phyloP scores from a whole-genome alignment of 106 monocot genomes.

The Dendrobium huoshanense region DNA sequence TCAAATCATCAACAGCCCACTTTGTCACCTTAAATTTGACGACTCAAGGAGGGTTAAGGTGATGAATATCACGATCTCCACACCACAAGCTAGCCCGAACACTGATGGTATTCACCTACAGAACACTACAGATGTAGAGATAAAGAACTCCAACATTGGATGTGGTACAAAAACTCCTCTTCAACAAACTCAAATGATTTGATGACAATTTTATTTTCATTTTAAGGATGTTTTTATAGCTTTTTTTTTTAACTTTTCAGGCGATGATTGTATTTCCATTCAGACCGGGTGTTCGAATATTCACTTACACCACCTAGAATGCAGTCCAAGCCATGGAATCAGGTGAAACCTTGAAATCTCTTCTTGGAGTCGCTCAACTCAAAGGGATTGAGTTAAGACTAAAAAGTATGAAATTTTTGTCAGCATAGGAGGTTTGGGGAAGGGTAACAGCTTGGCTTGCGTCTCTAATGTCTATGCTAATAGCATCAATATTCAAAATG shows the following conservation, averaged over 20 bases:
- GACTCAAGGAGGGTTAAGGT: slow-evolving; percentile 32
- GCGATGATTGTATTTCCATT: slow-evolving; percentile 68
- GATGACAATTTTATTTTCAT: no score
- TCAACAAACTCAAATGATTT: no score
- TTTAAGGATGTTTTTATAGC: no score
- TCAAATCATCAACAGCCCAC: slow-evolving; percentile 35
- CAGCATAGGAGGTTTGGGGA: slow-evolving; percentile 62
- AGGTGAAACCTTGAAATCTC: no score
- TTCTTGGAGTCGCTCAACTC: no score
- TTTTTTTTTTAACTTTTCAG: slow-evolving; percentile 9
- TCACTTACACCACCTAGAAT: slow-evolving; percentile 33
- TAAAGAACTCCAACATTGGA: slow-evolving; percentile 36
- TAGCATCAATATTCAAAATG: slow-evolving; percentile 26
- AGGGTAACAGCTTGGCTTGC: slow-evolving; percentile 41
- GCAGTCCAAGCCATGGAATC: slow-evolving; percentile 74
- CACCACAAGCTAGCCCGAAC: slow-evolving; percentile 46
- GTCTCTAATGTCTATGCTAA: slow-evolving; percentile 45
- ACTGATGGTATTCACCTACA: slow-evolving; percentile 70
- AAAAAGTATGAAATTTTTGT: no score
- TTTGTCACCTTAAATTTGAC: slow-evolving; percentile 61
- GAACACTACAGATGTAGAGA: slow-evolving; percentile 40
- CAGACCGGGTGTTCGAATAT: slow-evolving; percentile 44
- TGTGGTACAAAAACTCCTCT: slow-evolving; percentile 28
- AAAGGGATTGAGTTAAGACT: no score
- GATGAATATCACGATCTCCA: slow-evolving; percentile 35